Base-by-base conservation (phyloP, 2,329 filamentous ascomycete genomes). In the Fusarium foetens region DNA sequence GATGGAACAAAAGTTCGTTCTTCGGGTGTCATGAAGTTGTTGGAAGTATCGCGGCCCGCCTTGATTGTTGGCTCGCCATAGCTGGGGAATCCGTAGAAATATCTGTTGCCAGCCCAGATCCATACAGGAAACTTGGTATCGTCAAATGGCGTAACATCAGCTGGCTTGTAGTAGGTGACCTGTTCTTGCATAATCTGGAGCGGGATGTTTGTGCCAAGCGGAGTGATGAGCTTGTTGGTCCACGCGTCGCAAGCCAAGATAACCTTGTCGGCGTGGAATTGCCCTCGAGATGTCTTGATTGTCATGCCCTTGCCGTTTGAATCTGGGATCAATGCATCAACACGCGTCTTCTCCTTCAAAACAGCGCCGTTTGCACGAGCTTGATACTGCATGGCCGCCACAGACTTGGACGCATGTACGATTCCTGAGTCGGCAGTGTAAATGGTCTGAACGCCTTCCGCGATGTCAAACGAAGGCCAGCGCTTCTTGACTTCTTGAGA, bases 391-490 rank as follows among this genome's bases (percentile, higher is more conserved):
- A 73, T 73, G 1, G 66, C 62, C 4, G 66, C 31, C 2, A 73
- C 70, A 8, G 68, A 71, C 10, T 63, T 57, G 27, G 71, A 73
- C 0, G 71, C 76, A 13, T 77, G 74, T 0, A 66, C 73, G 0
- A 77, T 68, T 4, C 76, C 76, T 3, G 76, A 69, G 27, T 77
- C 76, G 0, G 74, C 69, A 0, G 76, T 77, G 29, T 77, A 77
- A 1, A 77, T 75, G 0, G 63, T 63, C 19, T 70, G 55, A 1
- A 76, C 74, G 0, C 36, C 53, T 1, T 69, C 49, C 0, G 70
- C 58, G 13, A 77, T 31, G 3, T 65, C 49, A 17, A 74, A 77
- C 14, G 75, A 67, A 1, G 75, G 73, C 76, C 76, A 77, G 4
- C 75, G 63, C 6, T 23, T 55, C 21, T 58, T 63, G 5, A 75